Evolutionary conservation across 148 eudicot genomes (phyloP), one percentile per base, ranked within the genome.

Genomic region (Diospyros lotus): DNA sequence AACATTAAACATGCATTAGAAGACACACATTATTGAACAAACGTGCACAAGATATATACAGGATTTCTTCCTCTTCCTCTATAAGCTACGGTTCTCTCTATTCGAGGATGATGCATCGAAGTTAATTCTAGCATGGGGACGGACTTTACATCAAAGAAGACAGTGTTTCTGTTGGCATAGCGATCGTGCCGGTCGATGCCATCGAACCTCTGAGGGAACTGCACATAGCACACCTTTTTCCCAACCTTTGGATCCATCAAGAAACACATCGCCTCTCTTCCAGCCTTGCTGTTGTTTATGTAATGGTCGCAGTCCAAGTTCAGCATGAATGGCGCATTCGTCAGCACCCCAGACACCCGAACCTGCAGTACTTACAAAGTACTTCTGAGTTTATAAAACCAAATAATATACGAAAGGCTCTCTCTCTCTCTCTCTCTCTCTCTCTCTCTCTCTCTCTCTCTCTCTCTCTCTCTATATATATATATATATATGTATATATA

Each of bases 261-360:
- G 64, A 88, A 88, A 72, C 91, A 88, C 87, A 88, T 88, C 8
- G 91, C 89, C 75, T 88, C 91, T 74, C 82, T 78, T 5, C 84
- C 18, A 10, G 86, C 83, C 76, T 83, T 84, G 76, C 89, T 84
- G 80, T 80, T 88, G 77, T 88, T 83, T 51, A 88, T 73, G 84
- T 88, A 88, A 75, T 88, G 91, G 71, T 88, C 91, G 79, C 91
- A 88, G 66, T 88, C 91, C 44, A 88, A 84, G 79, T 88, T 88
- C 77, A 86, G 76, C 48, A 88, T 64, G 64, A 80, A 88, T 15
- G 91, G 81, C 12, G 87, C 91, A 76, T 88, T 88, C 17, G 91
- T 84, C 6, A 88, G 82, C 54, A 88, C 89, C 52, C 86, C 91
- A 5, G 91, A 88, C n/a, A 84, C 87, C 46, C 89, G 86, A 50